Conservation (phyloP, 306 rosid genomes). For the Medicago truncatula region DNA sequence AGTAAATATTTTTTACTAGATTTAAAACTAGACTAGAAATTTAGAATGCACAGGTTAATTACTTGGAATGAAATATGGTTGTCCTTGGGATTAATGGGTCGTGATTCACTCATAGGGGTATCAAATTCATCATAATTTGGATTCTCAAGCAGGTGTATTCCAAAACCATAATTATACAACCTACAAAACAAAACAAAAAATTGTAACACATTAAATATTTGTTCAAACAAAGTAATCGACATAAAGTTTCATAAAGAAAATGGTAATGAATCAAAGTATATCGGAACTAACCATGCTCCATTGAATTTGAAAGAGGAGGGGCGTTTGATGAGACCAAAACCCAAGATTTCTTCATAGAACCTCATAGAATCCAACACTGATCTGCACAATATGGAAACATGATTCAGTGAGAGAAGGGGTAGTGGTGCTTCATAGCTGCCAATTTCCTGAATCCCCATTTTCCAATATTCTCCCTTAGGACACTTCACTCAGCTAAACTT, state of each 20-base stretch:
- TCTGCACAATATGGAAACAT: slow-evolving; percentile 73
- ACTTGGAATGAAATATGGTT: slow-evolving; percentile 87
- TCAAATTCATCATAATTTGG: slow-evolving; percentile 61
- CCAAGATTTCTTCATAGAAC: slow-evolving; percentile 74
- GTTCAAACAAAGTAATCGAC: background rate
- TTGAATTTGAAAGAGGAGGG: slow-evolving; percentile 86
- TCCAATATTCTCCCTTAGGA: background rate
- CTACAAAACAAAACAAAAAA: slow-evolving; percentile 34
- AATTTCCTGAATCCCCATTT: slow-evolving; percentile 73
- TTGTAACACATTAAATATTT: background rate
- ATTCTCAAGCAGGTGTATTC: slow-evolving; percentile 80
- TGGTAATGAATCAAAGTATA: background rate
- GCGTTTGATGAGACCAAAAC: slow-evolving; percentile 80
- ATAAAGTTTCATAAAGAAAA: background rate
- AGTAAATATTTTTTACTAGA: background rate
- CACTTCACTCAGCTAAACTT: slow-evolving; percentile 7
- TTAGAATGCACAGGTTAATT: background rate
- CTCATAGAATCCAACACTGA: slow-evolving; percentile 70
- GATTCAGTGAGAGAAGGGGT: slow-evolving; percentile 76
- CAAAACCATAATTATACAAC: slow-evolving; percentile 83
- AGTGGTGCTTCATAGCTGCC: slow-evolving; percentile 52
- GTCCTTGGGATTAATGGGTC: slow-evolving; percentile 80
- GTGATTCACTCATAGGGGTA: slow-evolving; percentile 38
- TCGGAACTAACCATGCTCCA: slow-evolving; percentile 70
- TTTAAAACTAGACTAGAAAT: background rate